phyloP scores from a whole-genome alignment of 2,329 filamentous ascomycete genomes.

The Ascochyta viciae-villosae region DNA sequence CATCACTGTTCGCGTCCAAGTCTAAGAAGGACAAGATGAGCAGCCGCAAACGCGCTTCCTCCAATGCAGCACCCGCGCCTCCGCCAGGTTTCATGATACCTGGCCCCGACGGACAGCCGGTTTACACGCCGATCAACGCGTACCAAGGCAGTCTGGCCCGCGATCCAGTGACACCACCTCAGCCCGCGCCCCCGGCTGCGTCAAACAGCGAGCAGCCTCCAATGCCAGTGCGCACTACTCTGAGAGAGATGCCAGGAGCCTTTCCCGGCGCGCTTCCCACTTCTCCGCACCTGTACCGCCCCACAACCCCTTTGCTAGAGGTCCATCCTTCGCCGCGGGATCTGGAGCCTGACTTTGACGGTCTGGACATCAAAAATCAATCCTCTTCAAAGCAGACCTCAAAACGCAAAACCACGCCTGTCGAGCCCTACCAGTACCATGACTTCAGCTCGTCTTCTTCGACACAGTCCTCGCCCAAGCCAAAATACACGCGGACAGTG shows the following conservation, averaged over 20 bases:
- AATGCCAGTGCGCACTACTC: constrained; percentile 8
- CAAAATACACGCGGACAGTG: constrained; percentile 39
- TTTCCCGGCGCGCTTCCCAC: constrained; percentile 48
- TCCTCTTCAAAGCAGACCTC: constrained; percentile 34
- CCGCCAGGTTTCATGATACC: constrained; percentile 57
- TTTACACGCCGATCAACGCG: constrained; percentile 54
- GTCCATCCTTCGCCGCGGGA: constrained; percentile 29
- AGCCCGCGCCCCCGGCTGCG: constrained; percentile 54
- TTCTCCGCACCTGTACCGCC: constrained; percentile 33
- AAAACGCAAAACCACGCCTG: constrained; percentile 38
- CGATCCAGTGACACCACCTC: constrained; percentile 45
- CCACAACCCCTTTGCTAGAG: constrained; percentile 26
- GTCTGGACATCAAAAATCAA: constrained; percentile 19
- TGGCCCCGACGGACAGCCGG: constrained; percentile 56
- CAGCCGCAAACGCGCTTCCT: constrained; percentile 38
- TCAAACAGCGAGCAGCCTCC: constrained; percentile 37
- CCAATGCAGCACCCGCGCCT: constrained; percentile 27
- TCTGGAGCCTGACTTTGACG: constrained; percentile 22
- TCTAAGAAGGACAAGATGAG: constrained; percentile 43
- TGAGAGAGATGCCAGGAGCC: constrained; percentile 48
- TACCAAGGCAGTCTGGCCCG: constrained; percentile 49
- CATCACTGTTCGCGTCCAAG: constrained; percentile 40
- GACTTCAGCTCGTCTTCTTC: constrained; percentile 36
- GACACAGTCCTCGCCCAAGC: constrained; percentile 33
- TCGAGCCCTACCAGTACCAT: constrained; percentile 46